Conservation (phyloP, 768 basidiomycete species). For the Xanthoconium stramineum region DNA sequence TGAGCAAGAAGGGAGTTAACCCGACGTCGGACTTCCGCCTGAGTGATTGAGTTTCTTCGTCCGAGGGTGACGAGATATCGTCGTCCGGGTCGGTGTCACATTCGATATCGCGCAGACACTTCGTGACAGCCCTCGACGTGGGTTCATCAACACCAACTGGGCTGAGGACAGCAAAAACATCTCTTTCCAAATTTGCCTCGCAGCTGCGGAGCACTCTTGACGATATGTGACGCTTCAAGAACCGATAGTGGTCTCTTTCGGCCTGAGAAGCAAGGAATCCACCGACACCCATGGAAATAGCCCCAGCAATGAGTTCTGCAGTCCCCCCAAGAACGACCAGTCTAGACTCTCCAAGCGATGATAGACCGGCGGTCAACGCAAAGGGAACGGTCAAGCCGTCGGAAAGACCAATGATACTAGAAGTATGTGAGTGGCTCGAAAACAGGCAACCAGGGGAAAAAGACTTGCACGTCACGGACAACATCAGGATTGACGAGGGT, state of each 20-base stretch:
- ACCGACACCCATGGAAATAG: slow-evolving; percentile 97
- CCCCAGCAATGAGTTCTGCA: slow-evolving; percentile 94
- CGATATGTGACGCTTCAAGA: slow-evolving; percentile 68
- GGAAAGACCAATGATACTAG: slow-evolving; percentile 83
- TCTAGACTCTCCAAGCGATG: slow-evolving; percentile 82
- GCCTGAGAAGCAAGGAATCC: slow-evolving; percentile 97
- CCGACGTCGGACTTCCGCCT: slow-evolving; percentile 80
- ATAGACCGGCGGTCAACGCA: slow-evolving; percentile 84
- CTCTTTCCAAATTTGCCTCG: slow-evolving; percentile 93
- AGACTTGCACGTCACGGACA: slow-evolving; percentile 76
- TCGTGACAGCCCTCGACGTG: slow-evolving; percentile 75
- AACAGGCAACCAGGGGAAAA: background rate
- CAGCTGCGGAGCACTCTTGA: slow-evolving; percentile 87
- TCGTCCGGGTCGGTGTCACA: slow-evolving; percentile 32
- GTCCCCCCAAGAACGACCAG: slow-evolving; percentile 94
- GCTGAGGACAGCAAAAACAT: slow-evolving; percentile 83
- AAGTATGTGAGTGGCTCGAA: slow-evolving; percentile 1
- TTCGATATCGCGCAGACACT: slow-evolving; percentile 68
- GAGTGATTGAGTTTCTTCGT: slow-evolving; percentile 56
- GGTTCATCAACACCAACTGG: slow-evolving; percentile 87
- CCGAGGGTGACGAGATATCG: slow-evolving; percentile 24
- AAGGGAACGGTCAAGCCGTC: slow-evolving; percentile 92
- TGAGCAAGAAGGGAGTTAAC: slow-evolving; percentile 88
- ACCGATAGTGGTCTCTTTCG: slow-evolving; percentile 92
- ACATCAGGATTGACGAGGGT: slow-evolving; percentile 84